Evolutionary conservation across 2,329 filamentous ascomycete genomes (phyloP).

Genomic region (Septoria petroselini): DNA sequence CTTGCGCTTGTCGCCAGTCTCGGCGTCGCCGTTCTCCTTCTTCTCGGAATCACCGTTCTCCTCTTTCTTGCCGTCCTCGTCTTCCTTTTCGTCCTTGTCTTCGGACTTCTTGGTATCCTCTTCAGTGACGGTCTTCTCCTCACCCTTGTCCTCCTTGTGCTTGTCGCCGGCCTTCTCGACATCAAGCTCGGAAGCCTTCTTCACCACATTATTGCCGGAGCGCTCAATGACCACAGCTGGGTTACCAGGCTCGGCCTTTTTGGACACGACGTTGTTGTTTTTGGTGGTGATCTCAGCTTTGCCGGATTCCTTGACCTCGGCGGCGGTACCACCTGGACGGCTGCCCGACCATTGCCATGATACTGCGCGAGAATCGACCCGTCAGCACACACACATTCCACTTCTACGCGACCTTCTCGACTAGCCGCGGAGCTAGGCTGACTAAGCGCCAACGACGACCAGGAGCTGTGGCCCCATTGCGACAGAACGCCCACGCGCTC

Average conservation of each 20-base stretch:
- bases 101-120: conserved; percentile 26
- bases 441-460: conserved; percentile 24
- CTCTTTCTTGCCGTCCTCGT: conserved; percentile 26
- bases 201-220: conserved; percentile 63
- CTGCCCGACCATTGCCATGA: conserved; percentile 61
- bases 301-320: conserved; percentile 56
- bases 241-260: conserved; percentile 59
- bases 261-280: conserved; percentile 62
- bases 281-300: conserved; percentile 60
- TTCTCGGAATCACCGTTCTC: conserved; percentile 26
- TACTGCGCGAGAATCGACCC: conserved; percentile 45
- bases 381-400: conserved; percentile 12
- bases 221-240: conserved; percentile 60
- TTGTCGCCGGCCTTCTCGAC: conserved; percentile 51
- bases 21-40: conserved; percentile 29
- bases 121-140: conserved; percentile 28
- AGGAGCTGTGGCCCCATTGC: conserved; percentile 18
- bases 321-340: conserved; percentile 56
- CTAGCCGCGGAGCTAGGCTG: conserved; percentile 17
- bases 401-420: conserved; percentile 3
- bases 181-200: conserved; percentile 59
- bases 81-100: conserved; percentile 24
- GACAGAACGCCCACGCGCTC: conserved; percentile 14
- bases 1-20: conserved; percentile 34
- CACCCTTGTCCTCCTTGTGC: conserved; percentile 38